phyloP scores from a whole-genome alignment of 2,329 filamentous ascomycete genomes.

The Fusarium clavum region DNA sequence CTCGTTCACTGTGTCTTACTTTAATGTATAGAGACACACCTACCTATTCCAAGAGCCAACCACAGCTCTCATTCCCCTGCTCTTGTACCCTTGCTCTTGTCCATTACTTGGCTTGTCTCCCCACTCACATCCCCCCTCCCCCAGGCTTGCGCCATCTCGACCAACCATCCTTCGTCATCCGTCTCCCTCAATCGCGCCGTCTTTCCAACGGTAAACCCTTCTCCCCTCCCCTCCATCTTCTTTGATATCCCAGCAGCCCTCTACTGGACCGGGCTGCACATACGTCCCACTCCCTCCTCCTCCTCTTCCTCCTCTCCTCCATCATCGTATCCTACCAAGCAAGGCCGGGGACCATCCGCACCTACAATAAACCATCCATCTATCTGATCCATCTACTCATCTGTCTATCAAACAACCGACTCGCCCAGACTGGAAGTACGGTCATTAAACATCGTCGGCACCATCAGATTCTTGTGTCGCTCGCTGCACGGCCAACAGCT shows the following conservation, averaged over 20 bases:
- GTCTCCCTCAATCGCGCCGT: slow-evolving; percentile 47
- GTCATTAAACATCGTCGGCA: slow-evolving; percentile 30
- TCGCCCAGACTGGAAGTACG: slow-evolving; percentile 23
- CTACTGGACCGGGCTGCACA: slow-evolving; percentile 7
- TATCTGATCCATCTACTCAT: slow-evolving; percentile 23
- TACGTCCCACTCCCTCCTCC: slow-evolving; percentile 43
- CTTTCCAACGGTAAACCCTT: slow-evolving; percentile 45
- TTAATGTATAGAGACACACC: slow-evolving; percentile 29
- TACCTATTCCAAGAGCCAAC: slow-evolving; percentile 17
- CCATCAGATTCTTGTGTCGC: slow-evolving; percentile 20
- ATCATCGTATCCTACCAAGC: slow-evolving; percentile 29
- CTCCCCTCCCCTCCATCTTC: slow-evolving; percentile 37
- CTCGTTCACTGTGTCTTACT: slow-evolving; percentile 32
- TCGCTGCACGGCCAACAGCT: slow-evolving; percentile 17
- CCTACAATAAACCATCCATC: slow-evolving; percentile 36
- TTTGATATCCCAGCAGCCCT: slow-evolving; percentile 41
- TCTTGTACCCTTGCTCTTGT: slow-evolving; percentile 36
- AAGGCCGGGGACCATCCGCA: slow-evolving; percentile 33
- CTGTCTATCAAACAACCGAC: slow-evolving; percentile 34
- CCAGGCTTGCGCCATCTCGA: slow-evolving; percentile 47
- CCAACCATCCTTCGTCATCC: slow-evolving; percentile 53
- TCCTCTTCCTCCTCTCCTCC: slow-evolving; percentile 30
- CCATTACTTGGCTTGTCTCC: slow-evolving; percentile 34
- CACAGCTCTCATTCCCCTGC: slow-evolving; percentile 32
- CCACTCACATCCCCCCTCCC: slow-evolving; percentile 33